Evolutionary conservation across 2,329 filamentous ascomycete genomes (phyloP), one percentile per base, ranked within the genome.

Genomic region (Chaetothyriales sp.): DNA sequence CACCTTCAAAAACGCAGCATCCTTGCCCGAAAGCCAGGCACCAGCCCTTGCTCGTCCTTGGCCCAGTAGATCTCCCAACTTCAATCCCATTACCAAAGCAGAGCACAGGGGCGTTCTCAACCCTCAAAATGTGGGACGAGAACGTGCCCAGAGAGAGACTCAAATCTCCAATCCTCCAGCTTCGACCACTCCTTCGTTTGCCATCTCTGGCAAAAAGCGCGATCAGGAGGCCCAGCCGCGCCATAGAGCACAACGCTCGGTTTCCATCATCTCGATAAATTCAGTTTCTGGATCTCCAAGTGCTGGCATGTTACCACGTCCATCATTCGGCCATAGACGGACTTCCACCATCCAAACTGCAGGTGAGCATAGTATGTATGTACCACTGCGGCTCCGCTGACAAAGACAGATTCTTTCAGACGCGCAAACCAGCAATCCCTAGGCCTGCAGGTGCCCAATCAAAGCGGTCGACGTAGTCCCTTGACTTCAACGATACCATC

Each of bases 1-100:
- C 67, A 95, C 87, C 48, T 98, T 98, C 72, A 90, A 85, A 70
- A 98, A 98, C 67, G 77, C 89, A 48, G 73, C 77, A 28, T 67
- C 63, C 57, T 76, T 80, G 44, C 65, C 77, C 48, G 71, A 70
- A 43, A 64, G 60, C 54, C 59, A 58, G 51, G 61, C 62, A 45
- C 64, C 69, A 28, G 47, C 49, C 15, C 40, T 40, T 7, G 43
- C 51, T 15, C 47, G 43, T 61, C 61, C 49, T 54, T 61, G 51
- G 61, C 62, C 56, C 52, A 56, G 45, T 53, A 58, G 45, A 20
- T 28, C 46, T 33, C 46, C 28, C 46, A 47, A 20, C 15, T 10
- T 47, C 18, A 40, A 40, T 13, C 33, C 15, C 13, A 15, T 15
- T 15, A 40, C 10, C 33, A 10, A 9, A 40, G 10, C 33, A 40